Evolutionary conservation across 2,329 filamentous ascomycete species (phyloP).

Genomic region (Aureobasidium lini): DNA sequence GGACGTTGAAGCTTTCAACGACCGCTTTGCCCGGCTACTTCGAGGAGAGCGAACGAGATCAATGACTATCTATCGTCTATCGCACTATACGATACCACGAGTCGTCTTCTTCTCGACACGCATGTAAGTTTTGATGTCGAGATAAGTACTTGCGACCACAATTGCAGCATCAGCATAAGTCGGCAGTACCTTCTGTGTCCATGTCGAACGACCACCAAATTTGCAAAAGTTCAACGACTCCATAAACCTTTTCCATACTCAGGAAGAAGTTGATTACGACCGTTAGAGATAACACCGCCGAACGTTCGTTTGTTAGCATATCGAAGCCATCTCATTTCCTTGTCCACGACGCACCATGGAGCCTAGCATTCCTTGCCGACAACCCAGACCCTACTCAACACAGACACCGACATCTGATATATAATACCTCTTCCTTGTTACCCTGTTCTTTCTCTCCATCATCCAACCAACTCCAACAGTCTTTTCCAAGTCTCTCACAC

Average conservation of each 20-base stretch:
- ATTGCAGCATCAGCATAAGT: background rate
- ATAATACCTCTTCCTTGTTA: background rate
- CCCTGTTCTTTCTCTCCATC: background rate
- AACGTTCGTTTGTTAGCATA: slow-evolving; percentile 1
- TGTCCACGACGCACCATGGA: background rate
- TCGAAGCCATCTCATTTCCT: slow-evolving; percentile 11
- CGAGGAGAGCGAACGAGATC: background rate
- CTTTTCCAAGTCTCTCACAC: slow-evolving; percentile 3
- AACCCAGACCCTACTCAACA: background rate
- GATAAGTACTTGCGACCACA: background rate
- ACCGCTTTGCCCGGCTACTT: background rate
- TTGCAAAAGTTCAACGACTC: background rate
- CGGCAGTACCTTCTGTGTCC: background rate
- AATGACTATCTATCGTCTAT: slow-evolving; percentile 7
- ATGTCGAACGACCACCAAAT: background rate
- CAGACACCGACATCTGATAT: background rate
- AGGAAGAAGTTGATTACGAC: background rate
- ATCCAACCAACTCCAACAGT: slow-evolving; percentile 6
- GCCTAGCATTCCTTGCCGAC: slow-evolving; percentile 6
- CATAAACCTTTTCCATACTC: slow-evolving; percentile 6
- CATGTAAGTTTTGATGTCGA: background rate
- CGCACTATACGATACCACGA: background rate
- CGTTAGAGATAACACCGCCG: slow-evolving; percentile 1
- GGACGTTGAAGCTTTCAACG: background rate
- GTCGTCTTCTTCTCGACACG: background rate